Conservation (phyloP, 2,329 filamentous ascomycete genomes). For the Graphilbum fragrans region DNA sequence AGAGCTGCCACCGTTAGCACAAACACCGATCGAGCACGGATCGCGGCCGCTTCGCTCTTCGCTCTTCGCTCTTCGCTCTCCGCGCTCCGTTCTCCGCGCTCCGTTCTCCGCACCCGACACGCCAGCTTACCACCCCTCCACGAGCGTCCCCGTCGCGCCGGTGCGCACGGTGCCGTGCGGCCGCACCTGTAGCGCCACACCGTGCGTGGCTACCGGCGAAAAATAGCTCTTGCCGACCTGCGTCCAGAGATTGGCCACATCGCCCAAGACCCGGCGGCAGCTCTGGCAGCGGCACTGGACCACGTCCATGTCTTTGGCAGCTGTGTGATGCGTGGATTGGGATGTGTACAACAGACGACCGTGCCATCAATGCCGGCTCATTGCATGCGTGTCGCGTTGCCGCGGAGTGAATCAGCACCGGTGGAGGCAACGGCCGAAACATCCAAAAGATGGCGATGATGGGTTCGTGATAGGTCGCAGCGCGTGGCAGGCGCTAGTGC, state of each 20-base stretch:
- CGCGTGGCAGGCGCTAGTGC: too few species aligned
- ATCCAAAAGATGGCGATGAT: too few species aligned
- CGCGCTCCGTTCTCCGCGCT: neutral
- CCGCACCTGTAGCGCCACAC: slow-evolving; percentile 12
- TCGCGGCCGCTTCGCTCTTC: neutral
- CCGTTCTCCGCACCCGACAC: neutral
- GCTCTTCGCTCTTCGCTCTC: neutral
- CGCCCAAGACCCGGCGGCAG: slow-evolving; percentile 18
- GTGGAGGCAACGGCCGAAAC: too few species aligned
- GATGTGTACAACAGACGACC: too few species aligned
- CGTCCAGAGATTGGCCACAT: slow-evolving; percentile 24
- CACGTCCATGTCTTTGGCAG: slow-evolving; percentile 24
- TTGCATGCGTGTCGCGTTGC: too few species aligned
- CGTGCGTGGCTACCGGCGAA: slow-evolving; percentile 19
- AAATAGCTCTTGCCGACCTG: slow-evolving; percentile 27
- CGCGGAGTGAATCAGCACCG: too few species aligned
- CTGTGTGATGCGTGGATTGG: too few species aligned
- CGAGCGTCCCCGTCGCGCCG: slow-evolving; percentile 22
- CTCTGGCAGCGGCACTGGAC: slow-evolving; percentile 22
- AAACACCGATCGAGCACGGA: too few species aligned
- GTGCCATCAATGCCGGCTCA: too few species aligned
- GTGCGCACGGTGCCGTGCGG: slow-evolving; percentile 14
- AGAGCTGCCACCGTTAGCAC: too few species aligned
- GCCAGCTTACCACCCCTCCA: slow-evolving; percentile 20
- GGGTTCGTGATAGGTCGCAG: too few species aligned